Conservation (phyloP, 2,329 filamentous ascomycete genomes). For the Clarireedia homoeocarpa region DNA sequence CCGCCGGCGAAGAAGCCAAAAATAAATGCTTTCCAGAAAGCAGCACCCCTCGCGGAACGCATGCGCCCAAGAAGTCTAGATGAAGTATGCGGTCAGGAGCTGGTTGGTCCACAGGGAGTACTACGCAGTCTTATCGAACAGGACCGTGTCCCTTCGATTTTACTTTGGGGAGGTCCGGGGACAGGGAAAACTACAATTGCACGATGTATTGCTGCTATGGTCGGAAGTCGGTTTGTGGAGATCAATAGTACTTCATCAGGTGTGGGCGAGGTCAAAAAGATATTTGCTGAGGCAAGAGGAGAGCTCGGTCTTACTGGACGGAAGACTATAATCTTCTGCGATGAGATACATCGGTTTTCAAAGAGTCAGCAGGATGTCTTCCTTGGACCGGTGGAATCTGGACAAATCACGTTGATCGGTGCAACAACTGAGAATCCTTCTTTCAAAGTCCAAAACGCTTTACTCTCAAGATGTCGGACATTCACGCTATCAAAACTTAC, state of each 20-base stretch:
- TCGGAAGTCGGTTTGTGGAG: slow-evolving; percentile 83
- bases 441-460: slow-evolving; percentile 82
- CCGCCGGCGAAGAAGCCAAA: slow-evolving; percentile 56
- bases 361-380: slow-evolving; percentile 95
- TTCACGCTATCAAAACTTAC: slow-evolving; percentile 77
- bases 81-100: slow-evolving; percentile 83
- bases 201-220: slow-evolving; percentile 75
- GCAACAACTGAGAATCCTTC: slow-evolving; percentile 96
- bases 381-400: slow-evolving; percentile 82
- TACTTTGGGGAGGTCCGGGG: slow-evolving; percentile 79
- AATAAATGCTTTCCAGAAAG: slow-evolving; percentile 53
- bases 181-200: slow-evolving; percentile 91
- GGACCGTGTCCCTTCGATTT: slow-evolving; percentile 86
- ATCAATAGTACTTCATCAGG: slow-evolving; percentile 90
- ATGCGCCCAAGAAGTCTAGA: slow-evolving; percentile 83
- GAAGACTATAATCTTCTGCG: slow-evolving; percentile 94
- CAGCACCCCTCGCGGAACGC: slow-evolving; percentile 82
- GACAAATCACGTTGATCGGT: slow-evolving; percentile 84
- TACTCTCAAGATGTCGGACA: slow-evolving; percentile 82
- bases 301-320: slow-evolving; percentile 75
- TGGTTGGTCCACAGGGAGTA: slow-evolving; percentile 79
- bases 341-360: slow-evolving; percentile 55
- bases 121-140: slow-evolving; percentile 79
- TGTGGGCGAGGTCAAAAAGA: slow-evolving; percentile 84
- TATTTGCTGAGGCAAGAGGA: slow-evolving; percentile 76